Evolutionary conservation across 208 protist genomes (phyloP).

Genomic region (Leishmania aethiopica): DNA sequence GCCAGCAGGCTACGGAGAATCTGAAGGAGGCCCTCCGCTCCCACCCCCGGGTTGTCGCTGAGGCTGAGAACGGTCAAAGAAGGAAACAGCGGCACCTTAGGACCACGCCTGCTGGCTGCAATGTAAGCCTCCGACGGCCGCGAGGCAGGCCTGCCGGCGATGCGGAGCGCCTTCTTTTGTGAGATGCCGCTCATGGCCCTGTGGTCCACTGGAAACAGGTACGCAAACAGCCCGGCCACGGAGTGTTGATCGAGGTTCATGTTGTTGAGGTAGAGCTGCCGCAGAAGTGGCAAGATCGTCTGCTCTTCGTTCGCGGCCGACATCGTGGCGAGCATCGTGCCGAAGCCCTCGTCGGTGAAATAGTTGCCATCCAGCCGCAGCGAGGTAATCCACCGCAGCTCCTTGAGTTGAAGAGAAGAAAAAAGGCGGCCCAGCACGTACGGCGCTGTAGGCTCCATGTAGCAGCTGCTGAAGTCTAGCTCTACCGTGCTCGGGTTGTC

Average conservation of each 20-base stretch:
- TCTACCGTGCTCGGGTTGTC: constrained; percentile 62
- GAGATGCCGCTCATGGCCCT: constrained; percentile 14
- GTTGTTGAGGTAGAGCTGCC: constrained; percentile 80
- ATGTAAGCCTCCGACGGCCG: constrained; percentile 43
- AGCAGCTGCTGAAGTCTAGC: constrained; percentile 75
- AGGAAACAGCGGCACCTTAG: constrained; percentile 59
- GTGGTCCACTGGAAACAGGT: constrained; percentile 72
- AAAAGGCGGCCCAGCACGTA: constrained; percentile 72
- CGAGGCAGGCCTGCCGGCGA: constrained; percentile 17
- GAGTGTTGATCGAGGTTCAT: constrained; percentile 77
- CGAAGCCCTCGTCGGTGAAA: constrained; percentile 78
- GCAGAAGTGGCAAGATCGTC: constrained; percentile 58
- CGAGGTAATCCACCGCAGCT: constrained; percentile 76
- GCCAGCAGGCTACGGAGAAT: constrained; percentile 69
- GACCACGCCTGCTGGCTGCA: constrained; percentile 30
- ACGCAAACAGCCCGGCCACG: constrained; percentile 61
- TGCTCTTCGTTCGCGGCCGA: constrained; percentile 53
- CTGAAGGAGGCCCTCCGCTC: constrained; percentile 48
- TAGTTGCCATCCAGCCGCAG: constrained; percentile 86
- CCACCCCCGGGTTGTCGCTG: constrained; percentile 77
- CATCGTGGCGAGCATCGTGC: constrained; percentile 69
- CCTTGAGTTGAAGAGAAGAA: constrained; percentile 46
- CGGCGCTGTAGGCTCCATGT: constrained; percentile 78
- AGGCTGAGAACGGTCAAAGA: constrained; percentile 70
- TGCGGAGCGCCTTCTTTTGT: constrained; percentile 10